Conservation (phyloP, 768 basidiomycete species). For the Scleroderma bovista region DNA sequence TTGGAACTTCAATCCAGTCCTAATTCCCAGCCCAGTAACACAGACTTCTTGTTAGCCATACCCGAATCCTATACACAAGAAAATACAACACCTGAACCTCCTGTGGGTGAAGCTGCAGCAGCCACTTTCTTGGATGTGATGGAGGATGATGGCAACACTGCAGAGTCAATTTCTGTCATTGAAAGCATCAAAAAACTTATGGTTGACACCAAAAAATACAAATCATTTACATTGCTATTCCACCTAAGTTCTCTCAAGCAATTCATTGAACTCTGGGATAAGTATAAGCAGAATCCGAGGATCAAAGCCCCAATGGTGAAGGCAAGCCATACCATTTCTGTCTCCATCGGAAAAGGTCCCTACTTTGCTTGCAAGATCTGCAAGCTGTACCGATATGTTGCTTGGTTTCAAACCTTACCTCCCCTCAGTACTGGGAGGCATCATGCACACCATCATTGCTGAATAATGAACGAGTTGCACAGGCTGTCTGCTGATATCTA, state of each 20-base stretch:
- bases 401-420: background rate
- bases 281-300: background rate
- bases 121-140: background rate
- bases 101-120: background rate
- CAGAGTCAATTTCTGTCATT: background rate
- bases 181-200: conserved; percentile 2
- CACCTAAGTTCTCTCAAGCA: conserved; percentile 1
- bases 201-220: background rate
- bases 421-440: background rate
- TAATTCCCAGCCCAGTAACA: too few relatives aligned
- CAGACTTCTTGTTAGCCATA: too few relatives aligned
- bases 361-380: conserved; percentile 1
- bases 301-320: conserved; percentile 4
- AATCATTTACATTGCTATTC: conserved; percentile 3
- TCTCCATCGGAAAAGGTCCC: conserved; percentile 1
- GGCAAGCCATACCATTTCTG: background rate
- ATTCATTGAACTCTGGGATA: conserved; percentile 2
- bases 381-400: background rate
- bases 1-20: too few relatives aligned
- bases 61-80: too few relatives aligned
- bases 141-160: background rate
- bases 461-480: conserved; percentile 2
- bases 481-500: background rate
- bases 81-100: too few relatives aligned
- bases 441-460: conserved; percentile 4